Percentiles rank a stretch among this genome's conserved stretches.
Evolutionary conservation across 2,329 filamentous ascomycete genomes (phyloP).

Genomic region (Aspergillus oerlinghausenensis): DNA sequence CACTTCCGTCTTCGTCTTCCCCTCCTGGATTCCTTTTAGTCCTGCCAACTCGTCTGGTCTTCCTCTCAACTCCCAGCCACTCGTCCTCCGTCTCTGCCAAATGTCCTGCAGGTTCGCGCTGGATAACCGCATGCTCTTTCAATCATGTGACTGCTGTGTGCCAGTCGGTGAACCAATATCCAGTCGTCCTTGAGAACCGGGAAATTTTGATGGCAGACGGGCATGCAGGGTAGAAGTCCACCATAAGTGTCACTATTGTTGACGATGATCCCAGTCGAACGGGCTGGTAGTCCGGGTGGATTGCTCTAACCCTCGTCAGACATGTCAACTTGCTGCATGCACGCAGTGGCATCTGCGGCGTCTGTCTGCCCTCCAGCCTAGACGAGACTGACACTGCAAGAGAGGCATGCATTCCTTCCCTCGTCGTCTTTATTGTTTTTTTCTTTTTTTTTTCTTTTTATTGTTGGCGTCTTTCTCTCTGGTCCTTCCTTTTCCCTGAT

Average conservation of each 20-base stretch:
- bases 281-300: conserved; percentile 16
- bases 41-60: conserved; percentile 11
- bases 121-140: conserved; percentile 30
- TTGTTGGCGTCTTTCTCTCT: neutral
- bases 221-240: conserved; percentile 11
- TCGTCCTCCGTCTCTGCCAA: conserved; percentile 12
- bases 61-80: conserved; percentile 15
- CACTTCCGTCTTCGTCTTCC: conserved; percentile 1
- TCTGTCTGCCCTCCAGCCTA: conserved; percentile 15
- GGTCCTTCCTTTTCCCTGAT: conserved; percentile 8
- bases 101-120: conserved; percentile 28
- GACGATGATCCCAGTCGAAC: conserved; percentile 24
- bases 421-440: conserved; percentile 2
- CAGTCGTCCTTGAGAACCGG: conserved; percentile 7
- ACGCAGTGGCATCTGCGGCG: conserved; percentile 13
- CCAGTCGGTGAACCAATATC: conserved; percentile 22
- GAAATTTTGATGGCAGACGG: conserved; percentile 14
- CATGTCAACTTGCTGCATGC: conserved; percentile 25
- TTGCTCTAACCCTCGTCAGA: conserved; percentile 28
- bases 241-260: conserved; percentile 5
- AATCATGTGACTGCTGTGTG: conserved; percentile 36
- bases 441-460: conserved; percentile 3
- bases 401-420: conserved; percentile 22
- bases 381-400: conserved; percentile 2
- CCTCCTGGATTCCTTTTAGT: conserved; percentile 7